Evolutionary conservation across 1,139 yeast species (phyloP).

Genomic region (Taphrina betulina): DNA sequence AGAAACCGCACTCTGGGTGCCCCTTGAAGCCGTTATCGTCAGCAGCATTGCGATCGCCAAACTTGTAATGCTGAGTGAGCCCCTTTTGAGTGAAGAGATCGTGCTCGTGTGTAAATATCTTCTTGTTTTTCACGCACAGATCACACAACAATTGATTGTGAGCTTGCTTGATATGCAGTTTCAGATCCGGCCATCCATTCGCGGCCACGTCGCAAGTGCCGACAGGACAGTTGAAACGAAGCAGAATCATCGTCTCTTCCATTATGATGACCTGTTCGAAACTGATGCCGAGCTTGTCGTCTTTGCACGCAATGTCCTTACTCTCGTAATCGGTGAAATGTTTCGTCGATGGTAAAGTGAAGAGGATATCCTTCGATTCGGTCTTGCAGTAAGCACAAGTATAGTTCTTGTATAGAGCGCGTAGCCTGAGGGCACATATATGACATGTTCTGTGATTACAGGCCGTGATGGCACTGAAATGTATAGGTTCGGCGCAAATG

Average conservation of each 20-base stretch:
- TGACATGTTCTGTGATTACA: constrained; percentile 88
- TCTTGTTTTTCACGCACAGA: constrained; percentile 71
- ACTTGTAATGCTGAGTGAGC: constrained; percentile 65
- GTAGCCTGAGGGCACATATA: constrained; percentile 74
- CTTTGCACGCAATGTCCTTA: constrained; percentile 44
- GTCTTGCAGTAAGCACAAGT: constrained; percentile 76
- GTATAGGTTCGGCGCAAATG: constrained; percentile 76
- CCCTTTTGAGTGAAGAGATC: constrained; percentile 61
- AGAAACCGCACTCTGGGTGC: constrained; percentile 86
- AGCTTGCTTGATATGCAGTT: constrained; percentile 60
- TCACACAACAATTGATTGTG: constrained; percentile 65
- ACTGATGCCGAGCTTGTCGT: constrained; percentile 42
- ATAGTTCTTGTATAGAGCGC: constrained; percentile 72
- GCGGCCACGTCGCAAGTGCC: constrained; percentile 50
- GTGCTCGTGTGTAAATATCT: constrained; percentile 73
- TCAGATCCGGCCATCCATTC: constrained; percentile 56
- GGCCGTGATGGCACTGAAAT: constrained; percentile 66
- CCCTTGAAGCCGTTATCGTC: constrained; percentile 70
- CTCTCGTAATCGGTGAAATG: constrained; percentile 49
- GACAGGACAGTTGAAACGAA: constrained; percentile 60
- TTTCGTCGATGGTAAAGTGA: constrained; percentile 54
- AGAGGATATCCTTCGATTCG: constrained; percentile 58
- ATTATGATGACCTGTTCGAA: constrained; percentile 43
- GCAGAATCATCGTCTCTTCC: constrained; percentile 53
- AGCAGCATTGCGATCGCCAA: constrained; percentile 51